Evolutionary conservation across 345 rosid species (phyloP), one percentile per base, ranked within the genome.

Genomic region (Citrus glauca): DNA sequence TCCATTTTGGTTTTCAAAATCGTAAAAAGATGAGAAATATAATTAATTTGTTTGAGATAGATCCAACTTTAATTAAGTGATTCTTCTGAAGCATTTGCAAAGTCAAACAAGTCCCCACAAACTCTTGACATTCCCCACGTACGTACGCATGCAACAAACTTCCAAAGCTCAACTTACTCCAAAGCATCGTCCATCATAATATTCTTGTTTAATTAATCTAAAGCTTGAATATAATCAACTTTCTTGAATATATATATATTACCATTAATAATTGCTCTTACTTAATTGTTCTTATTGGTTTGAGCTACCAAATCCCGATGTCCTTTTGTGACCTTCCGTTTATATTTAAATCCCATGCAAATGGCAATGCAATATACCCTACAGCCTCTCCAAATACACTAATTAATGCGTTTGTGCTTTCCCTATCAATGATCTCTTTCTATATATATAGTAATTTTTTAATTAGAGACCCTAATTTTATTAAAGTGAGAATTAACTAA

Each of bases 241-340:
- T 35, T 33, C 13, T 32, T 73, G 17, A 7, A 38, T 72, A 19
- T 37, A 14, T n/a, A n/a, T 16, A 25, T 14, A 10, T 32, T 30
- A 28, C 4, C 33, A 25, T 53, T 14, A 27, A 4, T 66, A 19
- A 55, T n/a, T n/a, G 32, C 2, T 77, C 17, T 70, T 37, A 45
- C 65, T 71, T 40, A 25, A 28, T 50, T 19, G 35, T 64, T 24
- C 14, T 17, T 66, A 56, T 70, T 74, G 82, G 81, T 63, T 79
- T 65, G 79, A 80, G 79, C 77, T 40, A 85, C 88, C 88, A 76
- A 85, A 83, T 61, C 77, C 75, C 28, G 10, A 50, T 74, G 88
- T 85, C 84, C 16, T 76, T 68, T 81, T 81, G 66, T 77, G 83
- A 53, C 78, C 75, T 30, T 61, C 42, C 45, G 7, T 13, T 20